These are phyloP conservation scores for Casaregolazyma suthepensis DNA, from an alignment of 1,139 yeast species.

Conservation along the genomic window DNA sequence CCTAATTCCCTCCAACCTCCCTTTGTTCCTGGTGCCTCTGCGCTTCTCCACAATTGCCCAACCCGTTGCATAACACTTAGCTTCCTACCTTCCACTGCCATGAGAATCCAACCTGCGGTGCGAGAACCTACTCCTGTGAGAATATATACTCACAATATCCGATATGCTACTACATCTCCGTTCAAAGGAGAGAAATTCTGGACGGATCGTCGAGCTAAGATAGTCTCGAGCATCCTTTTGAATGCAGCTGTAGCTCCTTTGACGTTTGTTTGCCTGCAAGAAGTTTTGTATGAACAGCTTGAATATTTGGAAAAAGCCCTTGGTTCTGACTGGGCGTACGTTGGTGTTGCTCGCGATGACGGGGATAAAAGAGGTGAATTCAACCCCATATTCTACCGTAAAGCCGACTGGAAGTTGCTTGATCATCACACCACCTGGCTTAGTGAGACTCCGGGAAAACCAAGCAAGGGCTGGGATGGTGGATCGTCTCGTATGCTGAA, in stretches of 20 bases:
- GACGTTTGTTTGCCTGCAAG: slow-evolving; percentile 47
- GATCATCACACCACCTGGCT: slow-evolving; percentile 27
- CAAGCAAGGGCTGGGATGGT: slow-evolving; percentile 56
- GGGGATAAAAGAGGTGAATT: slow-evolving; percentile 43
- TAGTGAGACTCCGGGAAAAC: slow-evolving; percentile 39
- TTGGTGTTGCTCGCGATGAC: slow-evolving; percentile 45
- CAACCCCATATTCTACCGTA: slow-evolving; percentile 40
- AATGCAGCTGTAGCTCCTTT: slow-evolving; percentile 29
- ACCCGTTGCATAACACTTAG: not conserved
- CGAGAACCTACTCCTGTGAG: slow-evolving; percentile 21
- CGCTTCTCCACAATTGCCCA: not conserved
- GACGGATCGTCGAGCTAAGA: slow-evolving; percentile 37
- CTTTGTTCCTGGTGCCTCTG: not conserved
- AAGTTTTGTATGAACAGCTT: slow-evolving; percentile 48
- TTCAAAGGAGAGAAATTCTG: slow-evolving; percentile 40
- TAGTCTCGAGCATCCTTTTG: slow-evolving; percentile 40
- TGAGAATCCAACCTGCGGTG: not conserved
- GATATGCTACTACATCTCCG: slow-evolving; percentile 37
- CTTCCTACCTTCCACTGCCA: not conserved
- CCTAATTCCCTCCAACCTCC: not conserved
- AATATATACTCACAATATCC: slow-evolving; percentile 49
- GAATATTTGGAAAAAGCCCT: slow-evolving; percentile 38
- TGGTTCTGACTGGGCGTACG: slow-evolving; percentile 36
- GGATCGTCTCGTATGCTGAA: slow-evolving; percentile 43
- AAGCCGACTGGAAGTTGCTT: slow-evolving; percentile 35